These are phyloP conservation scores for Trichocladium uniseriatum DNA, from an alignment of 495 filamentous ascomycete genomes.

Conservation along the genomic window DNA sequence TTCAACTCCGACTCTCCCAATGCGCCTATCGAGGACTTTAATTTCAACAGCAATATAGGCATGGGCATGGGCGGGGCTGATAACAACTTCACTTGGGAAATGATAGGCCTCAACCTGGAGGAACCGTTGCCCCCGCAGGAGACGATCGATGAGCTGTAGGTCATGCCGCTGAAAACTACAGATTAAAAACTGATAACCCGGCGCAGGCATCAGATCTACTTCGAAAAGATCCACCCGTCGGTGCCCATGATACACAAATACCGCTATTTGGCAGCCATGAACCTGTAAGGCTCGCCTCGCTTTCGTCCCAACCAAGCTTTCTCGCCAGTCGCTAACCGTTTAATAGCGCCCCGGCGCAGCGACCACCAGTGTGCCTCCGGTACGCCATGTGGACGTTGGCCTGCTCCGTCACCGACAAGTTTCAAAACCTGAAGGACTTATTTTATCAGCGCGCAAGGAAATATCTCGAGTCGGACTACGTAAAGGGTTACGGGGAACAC, in stretches of 20 bases:
- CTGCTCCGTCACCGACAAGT: conserved; percentile 74
- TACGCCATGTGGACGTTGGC: conserved; percentile 93
- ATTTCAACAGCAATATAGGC: conserved; percentile 39
- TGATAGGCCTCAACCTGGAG: conserved; percentile 88
- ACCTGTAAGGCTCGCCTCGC: too few species aligned
- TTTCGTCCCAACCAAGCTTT: not conserved
- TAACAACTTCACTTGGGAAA: conserved; percentile 65
- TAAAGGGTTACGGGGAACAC: conserved; percentile 85
- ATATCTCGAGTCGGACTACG: conserved; percentile 80
- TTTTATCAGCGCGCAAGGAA: conserved; percentile 86
- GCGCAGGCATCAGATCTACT: conserved; percentile 71
- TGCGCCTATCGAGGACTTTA: conserved; percentile 39
- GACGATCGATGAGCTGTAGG: conserved; percentile 82
- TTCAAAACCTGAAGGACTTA: conserved; percentile 60
- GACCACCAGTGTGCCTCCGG: conserved; percentile 79
- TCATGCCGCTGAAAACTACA: too few species aligned
- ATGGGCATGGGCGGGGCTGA: conserved; percentile 38
- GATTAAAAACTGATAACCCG: not conserved
- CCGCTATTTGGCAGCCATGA: conserved; percentile 75
- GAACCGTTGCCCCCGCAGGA: conserved; percentile 84
- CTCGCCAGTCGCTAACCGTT: conserved; percentile 15
- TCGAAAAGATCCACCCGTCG: conserved; percentile 80
- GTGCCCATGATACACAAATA: conserved; percentile 82
- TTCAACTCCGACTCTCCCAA: conserved; percentile 48
- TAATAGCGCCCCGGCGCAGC: conserved; percentile 60